A percentile compares a stretch with the other conserved stretches of the same genome.
Evolutionary conservation across 345 rosid species (phyloP).

Genomic region (Cardamine chenopodiifolia): DNA sequence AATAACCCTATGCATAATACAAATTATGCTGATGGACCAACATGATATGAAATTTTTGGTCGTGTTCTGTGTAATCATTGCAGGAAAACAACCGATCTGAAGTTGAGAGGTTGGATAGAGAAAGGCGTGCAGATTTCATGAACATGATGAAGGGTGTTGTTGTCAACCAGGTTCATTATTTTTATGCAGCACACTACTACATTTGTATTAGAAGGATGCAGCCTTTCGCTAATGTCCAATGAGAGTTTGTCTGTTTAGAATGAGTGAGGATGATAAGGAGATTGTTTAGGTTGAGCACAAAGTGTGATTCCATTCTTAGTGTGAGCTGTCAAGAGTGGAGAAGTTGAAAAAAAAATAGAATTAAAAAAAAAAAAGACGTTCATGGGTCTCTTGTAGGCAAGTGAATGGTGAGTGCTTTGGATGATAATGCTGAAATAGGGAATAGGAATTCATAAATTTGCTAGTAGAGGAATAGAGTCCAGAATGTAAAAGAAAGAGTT

Average conservation of each 20-base stretch:
- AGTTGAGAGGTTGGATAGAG: conserved; percentile 80
- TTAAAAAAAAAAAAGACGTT: neutral
- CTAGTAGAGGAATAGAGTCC: conserved; percentile 3
- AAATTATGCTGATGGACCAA: conserved; percentile 14
- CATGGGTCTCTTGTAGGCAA: neutral
- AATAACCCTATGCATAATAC: conserved; percentile 7
- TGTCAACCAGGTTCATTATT: conserved; percentile 71
- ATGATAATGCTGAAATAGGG: too few relatives aligned
- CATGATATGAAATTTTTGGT: neutral
- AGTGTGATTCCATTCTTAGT: conserved; percentile 1
- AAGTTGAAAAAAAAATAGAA: conserved; percentile 1
- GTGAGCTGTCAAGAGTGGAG: neutral
- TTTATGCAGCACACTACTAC: neutral
- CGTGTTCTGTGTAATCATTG: conserved; percentile 17
- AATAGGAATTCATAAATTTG: neutral
- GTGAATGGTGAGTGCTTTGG: neutral
- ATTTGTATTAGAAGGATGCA: neutral
- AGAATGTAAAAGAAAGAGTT: neutral
- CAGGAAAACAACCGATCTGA: conserved; percentile 85
- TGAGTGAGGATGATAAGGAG: neutral
- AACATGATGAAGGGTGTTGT: conserved; percentile 96
- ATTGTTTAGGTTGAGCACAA: conserved; percentile 13
- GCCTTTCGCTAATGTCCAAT: neutral
- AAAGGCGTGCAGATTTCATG: conserved; percentile 75
- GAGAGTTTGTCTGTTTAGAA: neutral